Evolutionary conservation across 2,329 filamentous ascomycete genomes (phyloP).

Genomic region (Ophiognomonia clavigignenti-juglandacearum): DNA sequence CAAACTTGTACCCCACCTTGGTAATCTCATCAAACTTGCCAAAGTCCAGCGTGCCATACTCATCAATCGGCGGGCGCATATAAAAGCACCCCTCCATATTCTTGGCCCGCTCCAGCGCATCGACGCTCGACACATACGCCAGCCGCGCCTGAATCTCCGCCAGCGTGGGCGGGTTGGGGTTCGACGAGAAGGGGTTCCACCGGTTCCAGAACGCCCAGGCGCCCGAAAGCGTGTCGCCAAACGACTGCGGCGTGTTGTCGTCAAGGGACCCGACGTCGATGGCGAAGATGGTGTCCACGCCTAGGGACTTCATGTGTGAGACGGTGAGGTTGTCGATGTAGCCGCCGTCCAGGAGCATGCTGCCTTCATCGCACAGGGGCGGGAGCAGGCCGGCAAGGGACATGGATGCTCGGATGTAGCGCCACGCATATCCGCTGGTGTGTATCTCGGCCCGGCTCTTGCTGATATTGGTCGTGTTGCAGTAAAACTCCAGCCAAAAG

Average conservation of each 20-base stretch:
- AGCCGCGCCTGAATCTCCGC: slow-evolving; percentile 93
- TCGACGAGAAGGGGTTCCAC: slow-evolving; percentile 90
- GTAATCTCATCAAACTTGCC: slow-evolving; percentile 98
- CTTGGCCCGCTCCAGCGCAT: slow-evolving; percentile 91
- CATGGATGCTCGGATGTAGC: slow-evolving; percentile 96
- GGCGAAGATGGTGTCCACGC: slow-evolving; percentile 91
- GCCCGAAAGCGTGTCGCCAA: slow-evolving; percentile 90
- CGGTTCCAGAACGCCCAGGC: slow-evolving; percentile 93
- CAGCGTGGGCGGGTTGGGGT: slow-evolving; percentile 88
- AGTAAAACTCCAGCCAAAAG: slow-evolving; percentile 98
- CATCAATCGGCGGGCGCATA: slow-evolving; percentile 91
- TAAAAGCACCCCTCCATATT: slow-evolving; percentile 86
- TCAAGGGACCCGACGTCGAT: slow-evolving; percentile 92
- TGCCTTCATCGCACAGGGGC: slow-evolving; percentile 92
- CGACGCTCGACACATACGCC: slow-evolving; percentile 91
- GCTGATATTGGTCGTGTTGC: slow-evolving; percentile 98
- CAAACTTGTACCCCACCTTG: slow-evolving; percentile 79
- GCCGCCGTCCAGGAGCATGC: slow-evolving; percentile 92
- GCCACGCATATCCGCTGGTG: slow-evolving; percentile 94
- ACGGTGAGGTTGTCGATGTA: slow-evolving; percentile 98
- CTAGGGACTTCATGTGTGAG: slow-evolving; percentile 91
- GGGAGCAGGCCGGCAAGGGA: slow-evolving; percentile 88
- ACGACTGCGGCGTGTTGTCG: slow-evolving; percentile 85
- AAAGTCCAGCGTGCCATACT: slow-evolving; percentile 92
- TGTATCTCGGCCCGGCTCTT: slow-evolving; percentile 90